Evolutionary conservation across 1,284 basidiomycete genomes (phyloP).

Genomic region (Sporisorium scitamineum): DNA sequence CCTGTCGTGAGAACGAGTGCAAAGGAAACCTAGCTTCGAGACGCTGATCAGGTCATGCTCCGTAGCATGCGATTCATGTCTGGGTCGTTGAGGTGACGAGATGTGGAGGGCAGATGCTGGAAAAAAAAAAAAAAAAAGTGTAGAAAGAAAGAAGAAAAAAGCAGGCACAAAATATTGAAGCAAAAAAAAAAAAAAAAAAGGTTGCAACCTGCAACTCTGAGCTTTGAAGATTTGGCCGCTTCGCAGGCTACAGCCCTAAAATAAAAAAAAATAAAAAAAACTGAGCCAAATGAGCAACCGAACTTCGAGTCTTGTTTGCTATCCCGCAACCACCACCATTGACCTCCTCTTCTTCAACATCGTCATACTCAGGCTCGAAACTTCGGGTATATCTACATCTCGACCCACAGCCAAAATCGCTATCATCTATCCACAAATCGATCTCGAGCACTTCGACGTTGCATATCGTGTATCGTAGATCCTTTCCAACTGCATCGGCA

Average conservation of each 20-base stretch:
- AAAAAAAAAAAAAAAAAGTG: not conserved
- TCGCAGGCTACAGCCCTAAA: not conserved
- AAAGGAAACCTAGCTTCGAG: not conserved
- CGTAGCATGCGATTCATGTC: not conserved
- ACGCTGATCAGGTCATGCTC: not conserved
- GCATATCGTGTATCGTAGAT: not conserved
- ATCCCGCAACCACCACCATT: slow-evolving; percentile 2
- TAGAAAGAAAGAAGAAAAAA: slow-evolving; percentile 1
- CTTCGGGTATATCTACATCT: not conserved
- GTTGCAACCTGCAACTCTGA: not conserved
- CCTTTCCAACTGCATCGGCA: not conserved
- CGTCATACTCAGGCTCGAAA: not conserved
- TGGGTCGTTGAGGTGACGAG: no score
- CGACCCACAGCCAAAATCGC: no score
- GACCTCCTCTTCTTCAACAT: not conserved
- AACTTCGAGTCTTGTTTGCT: slow-evolving; percentile 13
- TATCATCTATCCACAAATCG: not conserved
- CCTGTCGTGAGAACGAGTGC: not conserved
- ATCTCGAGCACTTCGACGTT: not conserved
- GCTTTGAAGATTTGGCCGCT: not conserved
- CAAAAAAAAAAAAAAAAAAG: not conserved
- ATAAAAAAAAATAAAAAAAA: not conserved
- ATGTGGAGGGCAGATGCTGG: not conserved
- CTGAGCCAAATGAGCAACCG: not conserved
- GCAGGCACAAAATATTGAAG: not conserved